phyloP scores from a whole-genome alignment of 1,139 yeast genomes.

The Meyerozyma carpophila region DNA sequence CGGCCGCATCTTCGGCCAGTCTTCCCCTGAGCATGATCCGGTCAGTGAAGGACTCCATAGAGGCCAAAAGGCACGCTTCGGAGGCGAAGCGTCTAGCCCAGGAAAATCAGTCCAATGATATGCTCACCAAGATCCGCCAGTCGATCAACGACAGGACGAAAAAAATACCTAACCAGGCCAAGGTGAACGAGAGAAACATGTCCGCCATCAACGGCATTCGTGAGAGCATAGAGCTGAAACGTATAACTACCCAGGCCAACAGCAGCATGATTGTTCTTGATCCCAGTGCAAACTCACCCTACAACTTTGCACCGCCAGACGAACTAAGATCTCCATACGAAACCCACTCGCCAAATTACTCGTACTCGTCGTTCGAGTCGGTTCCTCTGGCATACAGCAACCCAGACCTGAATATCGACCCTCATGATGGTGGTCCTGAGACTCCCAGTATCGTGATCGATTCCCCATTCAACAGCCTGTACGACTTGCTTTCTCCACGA shows the following conservation, averaged over 20 bases:
- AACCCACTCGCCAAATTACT: slow-evolving; percentile 5
- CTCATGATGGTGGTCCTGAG: not conserved
- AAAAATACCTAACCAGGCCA: slow-evolving; percentile 5
- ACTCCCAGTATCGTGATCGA: slow-evolving; percentile 12
- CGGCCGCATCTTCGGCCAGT: not conserved
- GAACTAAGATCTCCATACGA: not conserved
- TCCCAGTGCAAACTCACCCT: not conserved
- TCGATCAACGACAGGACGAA: slow-evolving; percentile 13
- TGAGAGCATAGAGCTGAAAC: slow-evolving; percentile 15
- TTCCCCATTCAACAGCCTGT: not conserved
- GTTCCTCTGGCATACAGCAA: slow-evolving; percentile 7
- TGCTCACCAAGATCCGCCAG: slow-evolving; percentile 14
- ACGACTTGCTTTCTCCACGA: slow-evolving; percentile 3
- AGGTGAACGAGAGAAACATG: slow-evolving; percentile 10
- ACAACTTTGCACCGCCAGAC: not conserved
- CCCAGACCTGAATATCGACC: not conserved
- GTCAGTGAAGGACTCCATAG: slow-evolving; percentile 10
- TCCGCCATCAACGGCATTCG: slow-evolving; percentile 16
- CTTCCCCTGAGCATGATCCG: slow-evolving; percentile 11
- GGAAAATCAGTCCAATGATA: slow-evolving; percentile 11
- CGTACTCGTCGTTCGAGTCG: slow-evolving; percentile 12
- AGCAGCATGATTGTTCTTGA: slow-evolving; percentile 1
- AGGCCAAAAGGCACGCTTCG: slow-evolving; percentile 8
- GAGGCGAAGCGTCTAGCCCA: slow-evolving; percentile 8
- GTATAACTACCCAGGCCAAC: slow-evolving; percentile 4